Percentiles rank a stretch among this genome's conserved stretches.
Evolutionary conservation across 2,329 filamentous ascomycete species (phyloP).

Genomic region (Didymella lethalis): DNA sequence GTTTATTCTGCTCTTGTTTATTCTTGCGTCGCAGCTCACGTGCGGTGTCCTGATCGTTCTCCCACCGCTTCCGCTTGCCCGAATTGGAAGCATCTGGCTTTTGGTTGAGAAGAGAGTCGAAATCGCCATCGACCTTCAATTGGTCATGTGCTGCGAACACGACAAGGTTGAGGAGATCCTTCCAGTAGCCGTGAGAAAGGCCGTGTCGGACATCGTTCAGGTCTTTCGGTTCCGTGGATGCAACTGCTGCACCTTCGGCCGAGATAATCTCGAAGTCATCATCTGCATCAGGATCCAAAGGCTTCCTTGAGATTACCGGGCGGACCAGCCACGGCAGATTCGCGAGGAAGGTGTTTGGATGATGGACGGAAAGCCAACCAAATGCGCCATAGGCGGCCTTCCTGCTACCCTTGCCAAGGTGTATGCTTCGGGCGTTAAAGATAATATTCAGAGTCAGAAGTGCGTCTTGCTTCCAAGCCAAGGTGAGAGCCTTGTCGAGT

Average conservation of each 20-base stretch:
- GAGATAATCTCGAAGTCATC: not conserved
- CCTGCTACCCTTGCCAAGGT: constrained; percentile 65
- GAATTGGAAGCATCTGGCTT: not conserved
- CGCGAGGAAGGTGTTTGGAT: not conserved
- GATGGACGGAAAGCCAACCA: not conserved
- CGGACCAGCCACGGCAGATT: not conserved
- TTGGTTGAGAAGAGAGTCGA: not conserved
- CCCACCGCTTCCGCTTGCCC: constrained; percentile 5
- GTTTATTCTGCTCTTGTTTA: constrained; percentile 2
- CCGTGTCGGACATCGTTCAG: not conserved
- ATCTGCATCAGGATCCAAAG: not conserved
- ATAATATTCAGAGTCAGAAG: constrained; percentile 65
- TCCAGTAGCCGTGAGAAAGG: constrained; percentile 4
- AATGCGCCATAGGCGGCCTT: constrained; percentile 2
- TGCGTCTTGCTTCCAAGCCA: constrained; percentile 61
- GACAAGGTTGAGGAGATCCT: constrained; percentile 5
- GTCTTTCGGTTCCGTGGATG: not conserved
- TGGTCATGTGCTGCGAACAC: constrained; percentile 6
- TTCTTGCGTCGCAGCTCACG: constrained; percentile 2
- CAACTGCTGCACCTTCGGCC: not conserved
- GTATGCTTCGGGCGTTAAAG: constrained; percentile 68
- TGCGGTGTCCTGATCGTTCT: not conserved
- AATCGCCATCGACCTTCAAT: constrained; percentile 1
- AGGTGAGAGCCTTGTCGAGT: constrained; percentile 49
- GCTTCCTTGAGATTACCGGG: not conserved